Percentiles rank a stretch among this genome's conserved stretches.
These are phyloP conservation scores for Pythium plurisporium DNA, from an alignment of 352 stramenopile species.

Conservation along the genomic window DNA sequence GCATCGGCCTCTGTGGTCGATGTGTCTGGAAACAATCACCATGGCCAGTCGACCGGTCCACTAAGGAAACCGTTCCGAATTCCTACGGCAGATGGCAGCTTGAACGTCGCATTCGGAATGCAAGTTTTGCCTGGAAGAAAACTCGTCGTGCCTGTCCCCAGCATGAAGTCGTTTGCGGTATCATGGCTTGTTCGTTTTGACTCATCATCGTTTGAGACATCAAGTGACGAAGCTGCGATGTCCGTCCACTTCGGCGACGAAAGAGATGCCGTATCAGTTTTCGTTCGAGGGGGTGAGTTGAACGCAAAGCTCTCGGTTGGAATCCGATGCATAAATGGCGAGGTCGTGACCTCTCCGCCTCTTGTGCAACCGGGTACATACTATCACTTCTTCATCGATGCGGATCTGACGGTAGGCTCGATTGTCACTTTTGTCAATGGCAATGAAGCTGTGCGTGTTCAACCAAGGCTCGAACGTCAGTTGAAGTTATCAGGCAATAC, in stretches of 20 bases:
- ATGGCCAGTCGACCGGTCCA: conserved; percentile 33
- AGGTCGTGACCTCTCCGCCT: background rate
- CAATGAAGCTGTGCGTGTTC: background rate
- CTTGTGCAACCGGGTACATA: conserved; percentile 13
- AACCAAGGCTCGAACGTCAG: too few relatives aligned
- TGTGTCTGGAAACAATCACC: conserved; percentile 42
- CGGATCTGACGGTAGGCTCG: background rate
- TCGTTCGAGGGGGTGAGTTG: background rate
- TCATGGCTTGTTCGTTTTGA: conserved; percentile 49
- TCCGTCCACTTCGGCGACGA: background rate
- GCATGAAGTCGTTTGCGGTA: conserved; percentile 7
- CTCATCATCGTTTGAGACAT: background rate
- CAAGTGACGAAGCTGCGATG: background rate
- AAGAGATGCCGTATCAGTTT: background rate
- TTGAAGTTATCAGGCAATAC: background rate
- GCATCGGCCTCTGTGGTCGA: conserved; percentile 34
- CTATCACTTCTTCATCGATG: conserved; percentile 17
- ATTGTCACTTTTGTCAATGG: conserved; percentile 17
- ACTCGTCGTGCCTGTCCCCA: conserved; percentile 12
- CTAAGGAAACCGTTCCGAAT: conserved; percentile 62
- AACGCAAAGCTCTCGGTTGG: background rate
- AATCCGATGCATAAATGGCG: background rate
- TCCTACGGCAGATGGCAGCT: conserved; percentile 1
- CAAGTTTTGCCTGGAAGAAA: conserved; percentile 33
- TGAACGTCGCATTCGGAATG: conserved; percentile 26